These are phyloP conservation scores for Talaromyces nanjingensis DNA, from an alignment of 495 filamentous ascomycete genomes.

Conservation along the genomic window DNA sequence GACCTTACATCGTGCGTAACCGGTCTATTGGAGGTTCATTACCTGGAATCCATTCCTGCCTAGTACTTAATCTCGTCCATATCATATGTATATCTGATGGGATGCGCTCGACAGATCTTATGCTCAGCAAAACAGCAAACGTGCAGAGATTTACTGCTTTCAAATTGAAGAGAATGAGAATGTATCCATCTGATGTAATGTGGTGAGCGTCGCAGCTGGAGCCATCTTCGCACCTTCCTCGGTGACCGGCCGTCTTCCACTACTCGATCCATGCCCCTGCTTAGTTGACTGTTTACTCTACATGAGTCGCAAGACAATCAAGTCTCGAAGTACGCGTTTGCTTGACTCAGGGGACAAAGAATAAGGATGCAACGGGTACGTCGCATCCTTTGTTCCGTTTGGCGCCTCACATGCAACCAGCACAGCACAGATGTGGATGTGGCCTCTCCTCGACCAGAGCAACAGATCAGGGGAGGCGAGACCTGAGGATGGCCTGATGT, in stretches of 20 bases:
- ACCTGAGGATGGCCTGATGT: neutral
- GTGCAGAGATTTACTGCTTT: neutral
- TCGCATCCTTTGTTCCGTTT: neutral
- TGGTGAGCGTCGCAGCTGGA: neutral
- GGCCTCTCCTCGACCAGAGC: neutral
- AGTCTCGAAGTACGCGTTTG: neutral
- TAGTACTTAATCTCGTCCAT: neutral
- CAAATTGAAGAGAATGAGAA: neutral
- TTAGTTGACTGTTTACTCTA: neutral
- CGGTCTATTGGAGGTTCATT: neutral
- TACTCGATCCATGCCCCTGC: neutral
- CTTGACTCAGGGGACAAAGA: neutral
- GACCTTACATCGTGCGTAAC: slow-evolving; percentile 7
- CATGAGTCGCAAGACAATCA: neutral
- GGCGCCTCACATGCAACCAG: slow-evolving; percentile 1
- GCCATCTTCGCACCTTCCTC: neutral
- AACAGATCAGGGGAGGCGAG: neutral
- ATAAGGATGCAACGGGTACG: neutral
- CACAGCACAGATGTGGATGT: neutral
- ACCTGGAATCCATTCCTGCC: neutral
- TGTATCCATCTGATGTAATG: neutral
- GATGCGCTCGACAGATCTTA: neutral
- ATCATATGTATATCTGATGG: neutral
- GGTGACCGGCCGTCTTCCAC: neutral
- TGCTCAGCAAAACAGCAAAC: neutral